These are phyloP conservation scores for Saturnispora mendoncae DNA, from an alignment of 805 yeast genomes.

Conservation along the genomic window DNA sequence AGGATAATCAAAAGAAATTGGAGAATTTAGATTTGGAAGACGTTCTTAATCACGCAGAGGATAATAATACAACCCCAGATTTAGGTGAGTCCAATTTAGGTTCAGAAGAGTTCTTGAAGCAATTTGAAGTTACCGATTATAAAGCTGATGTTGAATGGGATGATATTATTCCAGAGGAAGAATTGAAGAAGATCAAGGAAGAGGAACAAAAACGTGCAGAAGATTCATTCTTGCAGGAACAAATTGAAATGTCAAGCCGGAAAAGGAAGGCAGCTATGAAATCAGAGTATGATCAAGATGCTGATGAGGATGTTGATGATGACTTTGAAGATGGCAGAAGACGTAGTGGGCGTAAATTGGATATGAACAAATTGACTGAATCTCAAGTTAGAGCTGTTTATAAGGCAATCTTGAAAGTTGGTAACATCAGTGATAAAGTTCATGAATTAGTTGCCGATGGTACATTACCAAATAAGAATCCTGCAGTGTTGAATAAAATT, in stretches of 20 bases:
- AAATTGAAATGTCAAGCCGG: slow-evolving; percentile 77
- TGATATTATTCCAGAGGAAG: slow-evolving; percentile 95
- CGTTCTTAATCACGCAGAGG: slow-evolving; percentile 93
- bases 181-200: slow-evolving; percentile 76
- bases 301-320: slow-evolving; percentile 35
- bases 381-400: slow-evolving; percentile 81
- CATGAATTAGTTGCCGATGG: slow-evolving; percentile 87
- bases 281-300: slow-evolving; percentile 33
- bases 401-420: slow-evolving; percentile 70
- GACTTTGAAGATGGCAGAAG: slow-evolving; percentile 26
- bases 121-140: slow-evolving; percentile 96
- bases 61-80: slow-evolving; percentile 92
- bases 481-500: slow-evolving; percentile 65
- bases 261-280: slow-evolving; percentile 62
- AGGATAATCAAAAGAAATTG: slow-evolving; percentile 86
- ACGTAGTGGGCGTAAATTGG: slow-evolving; percentile 31
- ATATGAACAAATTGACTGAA: slow-evolving; percentile 56
- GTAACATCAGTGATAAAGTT: slow-evolving; percentile 70
- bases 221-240: slow-evolving; percentile 80
- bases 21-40: slow-evolving; percentile 95
- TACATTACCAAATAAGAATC: slow-evolving; percentile 73
- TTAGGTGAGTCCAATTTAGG: slow-evolving; percentile 96
- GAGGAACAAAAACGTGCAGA: slow-evolving; percentile 83
- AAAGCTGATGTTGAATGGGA: slow-evolving; percentile 99
- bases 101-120: slow-evolving; percentile 94